Percentiles rank a stretch among this genome's conserved stretches.
phyloP scores from a whole-genome alignment of 306 rosid genomes.

The Canavalia gladiata region DNA sequence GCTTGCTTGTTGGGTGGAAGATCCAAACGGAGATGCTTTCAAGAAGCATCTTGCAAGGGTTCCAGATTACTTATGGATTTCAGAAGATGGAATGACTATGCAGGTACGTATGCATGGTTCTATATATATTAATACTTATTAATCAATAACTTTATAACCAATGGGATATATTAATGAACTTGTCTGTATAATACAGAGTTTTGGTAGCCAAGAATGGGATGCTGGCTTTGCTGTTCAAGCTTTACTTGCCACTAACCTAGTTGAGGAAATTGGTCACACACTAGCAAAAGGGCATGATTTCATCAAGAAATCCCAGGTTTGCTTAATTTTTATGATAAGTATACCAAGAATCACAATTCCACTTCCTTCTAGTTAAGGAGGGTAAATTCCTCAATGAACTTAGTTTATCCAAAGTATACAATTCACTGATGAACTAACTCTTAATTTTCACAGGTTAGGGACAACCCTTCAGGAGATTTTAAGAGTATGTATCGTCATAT shows the following conservation, averaged over 20 bases:
- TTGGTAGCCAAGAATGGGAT: conserved; percentile 84
- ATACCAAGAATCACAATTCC: neutral
- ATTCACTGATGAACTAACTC: neutral
- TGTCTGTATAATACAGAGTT: conserved; percentile 54
- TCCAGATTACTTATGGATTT: conserved; percentile 76
- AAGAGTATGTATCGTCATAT: conserved; percentile 74
- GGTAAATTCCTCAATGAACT: neutral
- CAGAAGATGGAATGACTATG: conserved; percentile 85
- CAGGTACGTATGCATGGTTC: conserved; percentile 51
- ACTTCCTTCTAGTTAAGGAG: conserved; percentile 14
- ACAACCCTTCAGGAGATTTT: conserved; percentile 71
- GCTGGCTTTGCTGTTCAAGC: conserved; percentile 73
- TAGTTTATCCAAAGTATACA: neutral
- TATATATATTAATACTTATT: too few relatives aligned
- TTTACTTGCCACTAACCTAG: conserved; percentile 64
- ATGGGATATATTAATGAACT: too few relatives aligned
- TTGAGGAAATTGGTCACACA: conserved; percentile 59
- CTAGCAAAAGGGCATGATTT: conserved; percentile 72
- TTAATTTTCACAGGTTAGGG: conserved; percentile 54
- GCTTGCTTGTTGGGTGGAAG: conserved; percentile 88
- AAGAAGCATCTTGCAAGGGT: conserved; percentile 79
- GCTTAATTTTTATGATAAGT: neutral
- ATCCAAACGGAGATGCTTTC: conserved; percentile 75
- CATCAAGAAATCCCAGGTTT: conserved; percentile 75
- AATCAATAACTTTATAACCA: too few relatives aligned